Conservation (phyloP, 2,329 filamentous ascomycete genomes). For the Massarina eburnea region DNA sequence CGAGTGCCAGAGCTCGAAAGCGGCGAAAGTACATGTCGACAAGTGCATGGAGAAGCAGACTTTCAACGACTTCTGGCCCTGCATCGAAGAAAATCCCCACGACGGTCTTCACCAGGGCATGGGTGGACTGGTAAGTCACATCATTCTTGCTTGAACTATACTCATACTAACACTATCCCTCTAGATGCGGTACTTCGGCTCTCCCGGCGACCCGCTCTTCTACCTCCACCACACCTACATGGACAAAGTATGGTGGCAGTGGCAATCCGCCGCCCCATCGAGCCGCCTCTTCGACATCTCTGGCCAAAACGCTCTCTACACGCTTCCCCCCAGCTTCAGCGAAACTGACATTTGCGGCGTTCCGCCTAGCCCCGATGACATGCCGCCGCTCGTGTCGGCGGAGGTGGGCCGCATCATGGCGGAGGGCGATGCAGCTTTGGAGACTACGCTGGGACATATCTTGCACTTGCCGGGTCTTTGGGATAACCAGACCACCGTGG, state of each 20-base stretch:
- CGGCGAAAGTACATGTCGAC: slow-evolving; percentile 7
- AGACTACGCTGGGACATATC: slow-evolving; percentile 20
- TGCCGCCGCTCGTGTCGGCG: neutral
- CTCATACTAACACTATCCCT: neutral
- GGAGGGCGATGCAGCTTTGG: slow-evolving; percentile 17
- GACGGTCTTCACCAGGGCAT: slow-evolving; percentile 18
- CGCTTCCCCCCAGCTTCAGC: neutral
- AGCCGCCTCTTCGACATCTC: neutral
- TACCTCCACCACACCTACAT: slow-evolving; percentile 25
- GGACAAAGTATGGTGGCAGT: slow-evolving; percentile 25
- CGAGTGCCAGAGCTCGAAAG: slow-evolving; percentile 7
- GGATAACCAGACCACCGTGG: slow-evolving; percentile 16
- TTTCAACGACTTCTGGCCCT: slow-evolving; percentile 13
- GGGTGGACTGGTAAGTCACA: slow-evolving; percentile 14
- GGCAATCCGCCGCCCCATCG: slow-evolving; percentile 14
- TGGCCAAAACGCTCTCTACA: slow-evolving; percentile 1
- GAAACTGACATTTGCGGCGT: neutral
- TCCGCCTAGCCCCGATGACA: neutral
- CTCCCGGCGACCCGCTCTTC: slow-evolving; percentile 25
- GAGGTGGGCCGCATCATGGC: neutral
- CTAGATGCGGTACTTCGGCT: slow-evolving; percentile 19
- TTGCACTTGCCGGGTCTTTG: slow-evolving; percentile 15
- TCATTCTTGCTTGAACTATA: neutral
- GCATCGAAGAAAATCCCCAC: slow-evolving; percentile 17
- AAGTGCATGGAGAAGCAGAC: slow-evolving; percentile 7